Base-by-base conservation (phyloP, 441 rosid species). In the Populus trichocarpa region DNA sequence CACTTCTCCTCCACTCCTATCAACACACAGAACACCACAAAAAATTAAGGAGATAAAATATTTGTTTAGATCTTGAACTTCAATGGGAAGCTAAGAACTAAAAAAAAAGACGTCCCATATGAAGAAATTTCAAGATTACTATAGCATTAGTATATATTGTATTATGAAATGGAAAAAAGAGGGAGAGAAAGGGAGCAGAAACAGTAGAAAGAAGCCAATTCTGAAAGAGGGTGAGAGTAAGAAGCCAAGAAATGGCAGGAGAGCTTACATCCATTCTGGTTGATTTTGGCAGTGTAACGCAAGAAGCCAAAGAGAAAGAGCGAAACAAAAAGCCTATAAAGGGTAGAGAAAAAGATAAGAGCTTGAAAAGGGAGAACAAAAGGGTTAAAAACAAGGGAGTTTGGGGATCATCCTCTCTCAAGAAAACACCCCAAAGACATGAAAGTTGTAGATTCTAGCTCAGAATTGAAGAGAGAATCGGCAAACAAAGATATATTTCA, bases 221-320 rank as follows among this genome's bases (percentile, higher is more conserved):
- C 57, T 46, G 57, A 28, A 28, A 75, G 25, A 33, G 3, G n/a
- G 50, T 63, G 25, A 40, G 33, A 30, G 30, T 28, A 28, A 36
- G 36, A 18, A 23, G 14, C 38, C 22, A 59, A 46, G 71, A 61
- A 6, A 22, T 12, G 25, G 50, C 53, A 57, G 11, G 33, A 28
- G 36, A 80, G 75, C 88, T 85, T 75, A 88, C 91, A 78, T 86
- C 87, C 91, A 88, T 88, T 36, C 28, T 36, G 61, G 67, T 63
- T 33, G 26, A 50, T 9, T 2, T 18, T 57, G 20, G 13, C 20
- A 14, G 22, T 23, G 8, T 40, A 50, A 38, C 32, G 72, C 20
- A 68, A 16, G 33, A 32, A 63, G 57, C 69, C 68, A 68, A 59
- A 32, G 40, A 70, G 3, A 16, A n/a, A 8, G 65, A 25, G n/a